A percentile compares a stretch with the other conserved stretches of the same genome.
Conservation (phyloP, 768 basidiomycete species). For the Psilocybe azurescens region DNA sequence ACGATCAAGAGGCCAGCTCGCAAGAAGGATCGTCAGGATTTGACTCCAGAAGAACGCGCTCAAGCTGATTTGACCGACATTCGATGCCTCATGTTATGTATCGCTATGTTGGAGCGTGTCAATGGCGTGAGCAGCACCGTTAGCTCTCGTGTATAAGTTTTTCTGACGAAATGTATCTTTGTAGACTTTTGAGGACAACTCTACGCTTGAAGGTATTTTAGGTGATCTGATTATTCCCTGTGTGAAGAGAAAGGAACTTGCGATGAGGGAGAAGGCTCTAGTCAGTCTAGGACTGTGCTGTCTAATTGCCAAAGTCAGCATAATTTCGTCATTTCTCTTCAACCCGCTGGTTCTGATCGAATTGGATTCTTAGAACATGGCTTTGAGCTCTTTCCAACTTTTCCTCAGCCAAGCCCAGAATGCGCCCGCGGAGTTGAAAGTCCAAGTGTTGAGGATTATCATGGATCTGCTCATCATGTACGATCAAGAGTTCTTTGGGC, state of each 20-base stretch:
- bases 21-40: conserved; percentile 56
- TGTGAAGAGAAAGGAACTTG: conserved; percentile 85
- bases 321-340: background rate
- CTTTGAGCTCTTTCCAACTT: conserved; percentile 73
- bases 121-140: conserved; percentile 68
- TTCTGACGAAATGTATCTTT: conserved; percentile 35
- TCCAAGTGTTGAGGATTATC: conserved; percentile 82
- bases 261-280: conserved; percentile 81
- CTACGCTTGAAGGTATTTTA: conserved; percentile 82
- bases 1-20: conserved; percentile 32
- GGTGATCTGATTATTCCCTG: conserved; percentile 90
- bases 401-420: conserved; percentile 80
- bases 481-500: conserved; percentile 75
- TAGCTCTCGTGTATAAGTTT: background rate
- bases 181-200: conserved; percentile 76
- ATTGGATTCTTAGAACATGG: conserved; percentile 54
- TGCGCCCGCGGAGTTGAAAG: conserved; percentile 76
- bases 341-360: background rate
- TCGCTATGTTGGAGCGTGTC: conserved; percentile 89
- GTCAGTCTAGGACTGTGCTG: conserved; percentile 84
- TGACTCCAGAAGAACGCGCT: conserved; percentile 68
- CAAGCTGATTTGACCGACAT: conserved; percentile 77
- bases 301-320: conserved; percentile 74
- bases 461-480: conserved; percentile 94
- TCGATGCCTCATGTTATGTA: conserved; percentile 82